A percentile compares a stretch with the other conserved stretches of the same genome.
These are phyloP conservation scores for Globisporangium echinulatum DNA, from an alignment of 352 stramenopile genomes.

Conservation along the genomic window DNA sequence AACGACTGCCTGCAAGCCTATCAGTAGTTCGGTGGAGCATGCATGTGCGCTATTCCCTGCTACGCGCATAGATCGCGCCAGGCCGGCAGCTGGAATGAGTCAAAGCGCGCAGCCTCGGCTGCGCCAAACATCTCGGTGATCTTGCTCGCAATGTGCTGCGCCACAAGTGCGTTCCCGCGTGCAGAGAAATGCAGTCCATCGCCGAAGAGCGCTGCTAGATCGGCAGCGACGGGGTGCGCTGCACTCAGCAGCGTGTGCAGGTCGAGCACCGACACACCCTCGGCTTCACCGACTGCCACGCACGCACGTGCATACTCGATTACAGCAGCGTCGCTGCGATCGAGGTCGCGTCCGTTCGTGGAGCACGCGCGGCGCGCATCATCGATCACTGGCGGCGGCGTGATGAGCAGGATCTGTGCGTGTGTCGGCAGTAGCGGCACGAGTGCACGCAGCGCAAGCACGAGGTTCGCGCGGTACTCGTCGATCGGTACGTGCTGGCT, in stretches of 20 bases:
- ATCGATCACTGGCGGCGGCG: constrained; percentile 49
- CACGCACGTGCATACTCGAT: constrained; percentile 40
- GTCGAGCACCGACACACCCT: constrained; percentile 29
- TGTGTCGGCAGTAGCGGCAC: constrained; percentile 12
- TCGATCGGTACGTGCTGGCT: constrained; percentile 43
- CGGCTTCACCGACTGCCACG: constrained; percentile 25
- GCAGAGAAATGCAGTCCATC: constrained; percentile 56
- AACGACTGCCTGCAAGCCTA: too few relatives aligned
- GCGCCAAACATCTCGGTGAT: constrained; percentile 17
- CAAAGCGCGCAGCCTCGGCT: constrained; percentile 21
- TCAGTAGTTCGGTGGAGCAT: too few relatives aligned
- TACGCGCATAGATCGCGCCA: constrained; percentile 14
- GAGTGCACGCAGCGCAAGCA: constrained; percentile 20
- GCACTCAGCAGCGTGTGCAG: constrained; percentile 43
- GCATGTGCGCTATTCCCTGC: not conserved
- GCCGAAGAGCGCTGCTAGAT: constrained; percentile 28
- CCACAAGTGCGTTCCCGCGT: constrained; percentile 39
- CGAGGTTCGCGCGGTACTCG: constrained; percentile 37
- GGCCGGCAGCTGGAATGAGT: constrained; percentile 28
- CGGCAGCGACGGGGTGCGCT: constrained; percentile 12
- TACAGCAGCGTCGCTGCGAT: constrained; percentile 34
- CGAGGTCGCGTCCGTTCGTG: constrained; percentile 11
- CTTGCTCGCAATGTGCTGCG: constrained; percentile 25
- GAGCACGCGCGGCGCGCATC: constrained; percentile 13
- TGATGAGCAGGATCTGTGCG: constrained; percentile 45